A percentile compares a stretch with the other conserved stretches of the same genome.
These are phyloP conservation scores for Tetrapisispora fleetii DNA, from an alignment of 805 yeast species.

Conservation along the genomic window DNA sequence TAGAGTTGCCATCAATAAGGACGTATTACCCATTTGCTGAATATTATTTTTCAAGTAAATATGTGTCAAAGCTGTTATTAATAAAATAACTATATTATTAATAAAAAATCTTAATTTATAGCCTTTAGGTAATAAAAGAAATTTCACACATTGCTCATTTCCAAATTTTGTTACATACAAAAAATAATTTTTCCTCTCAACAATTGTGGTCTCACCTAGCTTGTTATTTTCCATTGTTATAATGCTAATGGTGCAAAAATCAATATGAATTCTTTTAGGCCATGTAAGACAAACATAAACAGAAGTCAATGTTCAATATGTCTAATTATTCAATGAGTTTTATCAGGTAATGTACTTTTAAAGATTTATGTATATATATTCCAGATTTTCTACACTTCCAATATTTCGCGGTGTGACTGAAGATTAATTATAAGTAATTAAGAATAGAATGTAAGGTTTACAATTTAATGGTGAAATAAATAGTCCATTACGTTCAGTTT, in stretches of 20 bases:
- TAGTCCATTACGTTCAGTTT: no score
- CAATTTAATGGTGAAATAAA: no score
- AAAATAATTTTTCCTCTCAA: conserved; percentile 3
- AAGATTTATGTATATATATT: no score
- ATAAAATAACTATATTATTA: neutral
- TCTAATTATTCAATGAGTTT: no score
- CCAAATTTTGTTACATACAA: conserved; percentile 4
- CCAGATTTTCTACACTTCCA: no score
- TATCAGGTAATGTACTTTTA: no score
- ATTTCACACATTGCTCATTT: conserved; percentile 6
- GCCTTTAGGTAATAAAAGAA: conserved; percentile 8
- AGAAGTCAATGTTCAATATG: no score
- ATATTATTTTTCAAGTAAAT: neutral
- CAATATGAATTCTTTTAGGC: no score
- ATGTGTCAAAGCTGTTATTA: neutral
- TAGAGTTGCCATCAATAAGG: neutral
- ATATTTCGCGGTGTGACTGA: no score
- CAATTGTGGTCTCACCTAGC: neutral
- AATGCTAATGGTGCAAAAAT: neutral
- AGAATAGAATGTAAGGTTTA: no score
- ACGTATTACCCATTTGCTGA: neutral
- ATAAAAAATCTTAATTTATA: neutral
- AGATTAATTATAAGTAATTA: no score
- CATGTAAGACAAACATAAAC: no score
- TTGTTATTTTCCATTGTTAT: neutral